phyloP scores from a whole-genome alignment of 2,329 filamentous ascomycete genomes.

The Dactylella cylindrospora region DNA sequence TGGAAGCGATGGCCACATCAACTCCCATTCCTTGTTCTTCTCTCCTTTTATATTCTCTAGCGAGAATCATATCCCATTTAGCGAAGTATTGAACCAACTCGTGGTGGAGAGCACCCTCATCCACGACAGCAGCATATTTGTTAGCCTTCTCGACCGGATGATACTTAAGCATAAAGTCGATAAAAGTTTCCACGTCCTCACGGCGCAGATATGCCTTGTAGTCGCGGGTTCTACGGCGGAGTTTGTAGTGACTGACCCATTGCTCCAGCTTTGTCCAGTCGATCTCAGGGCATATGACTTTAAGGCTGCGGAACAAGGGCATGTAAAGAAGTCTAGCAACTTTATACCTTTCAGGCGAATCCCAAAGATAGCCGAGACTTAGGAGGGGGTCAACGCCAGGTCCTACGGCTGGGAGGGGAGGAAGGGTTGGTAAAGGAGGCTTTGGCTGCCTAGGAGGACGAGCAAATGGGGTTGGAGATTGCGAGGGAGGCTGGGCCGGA shows the following conservation, averaged over 20 bases:
- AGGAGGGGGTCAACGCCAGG: slow-evolving; percentile 15
- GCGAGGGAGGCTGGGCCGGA: not conserved
- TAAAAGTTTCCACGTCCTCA: slow-evolving; percentile 34
- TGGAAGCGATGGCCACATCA: not conserved
- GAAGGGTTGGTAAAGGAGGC: slow-evolving; percentile 5
- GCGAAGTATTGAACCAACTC: slow-evolving; percentile 23
- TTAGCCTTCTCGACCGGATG: slow-evolving; percentile 19
- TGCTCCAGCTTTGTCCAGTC: slow-evolving; percentile 35
- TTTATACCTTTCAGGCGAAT: slow-evolving; percentile 5
- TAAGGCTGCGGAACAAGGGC: slow-evolving; percentile 15
- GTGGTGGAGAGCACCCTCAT: not conserved
- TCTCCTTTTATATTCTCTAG: slow-evolving; percentile 7
- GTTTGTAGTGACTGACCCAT: slow-evolving; percentile 25
- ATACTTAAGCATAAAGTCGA: slow-evolving; percentile 38
- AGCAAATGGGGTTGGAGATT: not conserved
- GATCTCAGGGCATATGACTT: slow-evolving; percentile 24
- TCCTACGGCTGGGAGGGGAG: slow-evolving; percentile 6
- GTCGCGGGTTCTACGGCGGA: slow-evolving; percentile 27
- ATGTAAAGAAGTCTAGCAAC: slow-evolving; percentile 22
- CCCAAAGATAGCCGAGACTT: slow-evolving; percentile 15
- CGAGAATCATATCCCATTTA: slow-evolving; percentile 30
- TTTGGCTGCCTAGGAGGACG: not conserved
- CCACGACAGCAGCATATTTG: slow-evolving; percentile 7
- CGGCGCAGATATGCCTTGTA: slow-evolving; percentile 20
- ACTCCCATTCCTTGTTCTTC: not conserved